phyloP scores from a whole-genome alignment of 371 early-diverging fungal species.

The Gilbertella persicaria region DNA sequence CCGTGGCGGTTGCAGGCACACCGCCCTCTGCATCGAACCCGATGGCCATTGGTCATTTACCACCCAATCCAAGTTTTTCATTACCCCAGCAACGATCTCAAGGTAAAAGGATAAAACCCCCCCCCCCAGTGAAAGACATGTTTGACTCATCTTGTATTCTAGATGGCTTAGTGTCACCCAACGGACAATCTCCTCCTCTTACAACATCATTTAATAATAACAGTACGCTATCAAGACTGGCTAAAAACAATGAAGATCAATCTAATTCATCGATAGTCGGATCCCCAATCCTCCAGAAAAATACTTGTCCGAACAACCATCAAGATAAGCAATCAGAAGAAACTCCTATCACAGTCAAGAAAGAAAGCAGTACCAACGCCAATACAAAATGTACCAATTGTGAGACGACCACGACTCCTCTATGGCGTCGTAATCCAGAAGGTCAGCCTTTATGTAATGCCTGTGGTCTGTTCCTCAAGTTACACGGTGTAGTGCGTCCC shows the following conservation, averaged over 20 bases:
- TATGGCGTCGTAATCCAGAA: conserved; percentile 93
- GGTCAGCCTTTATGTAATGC: conserved; percentile 70
- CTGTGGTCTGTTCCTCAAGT: conserved; percentile 73
- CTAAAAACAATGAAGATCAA: not conserved
- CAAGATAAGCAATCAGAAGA: conserved; percentile 8
- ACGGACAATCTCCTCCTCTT: conserved; percentile 14
- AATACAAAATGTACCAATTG: conserved; percentile 86
- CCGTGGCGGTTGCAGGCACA: conserved; percentile 6
- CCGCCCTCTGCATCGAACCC: conserved; percentile 3
- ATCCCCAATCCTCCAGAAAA: conserved; percentile 3
- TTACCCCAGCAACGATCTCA: conserved; percentile 10
- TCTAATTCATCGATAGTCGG: conserved; percentile 10
- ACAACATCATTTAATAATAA: conserved; percentile 3
- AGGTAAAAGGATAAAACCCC: too few relatives aligned
- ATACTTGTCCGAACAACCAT: not conserved
- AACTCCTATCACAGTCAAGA: conserved; percentile 1
- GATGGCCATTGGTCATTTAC: not conserved
- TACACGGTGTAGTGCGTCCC: conserved; percentile 88
- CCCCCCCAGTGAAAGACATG: too few relatives aligned
- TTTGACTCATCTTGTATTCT: conserved; percentile 3
- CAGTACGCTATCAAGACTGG: conserved; percentile 1
- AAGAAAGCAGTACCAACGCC: conserved; percentile 6
- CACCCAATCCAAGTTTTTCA: not conserved
- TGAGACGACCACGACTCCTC: conserved; percentile 86
- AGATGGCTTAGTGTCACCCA: conserved; percentile 2